Conservation (phyloP, 306 rosid species). For the Medicago truncatula region DNA sequence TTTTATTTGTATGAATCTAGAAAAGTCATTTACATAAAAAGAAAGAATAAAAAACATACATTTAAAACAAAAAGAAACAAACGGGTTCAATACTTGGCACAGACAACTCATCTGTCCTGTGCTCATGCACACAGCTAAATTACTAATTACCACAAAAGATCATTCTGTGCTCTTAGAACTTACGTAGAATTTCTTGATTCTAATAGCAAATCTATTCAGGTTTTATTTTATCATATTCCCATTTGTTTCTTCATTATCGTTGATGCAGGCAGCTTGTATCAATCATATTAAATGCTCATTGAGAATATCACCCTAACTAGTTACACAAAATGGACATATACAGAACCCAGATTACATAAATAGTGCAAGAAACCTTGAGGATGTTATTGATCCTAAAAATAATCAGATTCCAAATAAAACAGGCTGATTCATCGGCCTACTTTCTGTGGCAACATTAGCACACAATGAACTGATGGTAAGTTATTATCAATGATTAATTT, state of each 20-base stretch:
- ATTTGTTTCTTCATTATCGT: slow-evolving; percentile 24
- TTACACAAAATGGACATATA: slow-evolving; percentile 3
- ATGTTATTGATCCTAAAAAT: slow-evolving; percentile 3
- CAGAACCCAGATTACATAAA: slow-evolving; percentile 14
- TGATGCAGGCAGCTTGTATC: slow-evolving; percentile 28
- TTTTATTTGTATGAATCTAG: slow-evolving; percentile 30
- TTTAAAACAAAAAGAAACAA: slow-evolving; percentile 26
- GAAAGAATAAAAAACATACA: background rate
- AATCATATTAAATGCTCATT: slow-evolving; percentile 4
- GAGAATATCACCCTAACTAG: slow-evolving; percentile 24
- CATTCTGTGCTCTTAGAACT: background rate
- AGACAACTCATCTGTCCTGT: slow-evolving; percentile 20
- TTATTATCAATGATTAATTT: slow-evolving; percentile 20
- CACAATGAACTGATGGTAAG: slow-evolving; percentile 8
- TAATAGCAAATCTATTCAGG: slow-evolving; percentile 8
- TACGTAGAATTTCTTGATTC: slow-evolving; percentile 24
- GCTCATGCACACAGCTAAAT: background rate
- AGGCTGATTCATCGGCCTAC: background rate
- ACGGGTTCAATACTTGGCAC: background rate
- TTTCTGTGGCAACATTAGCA: slow-evolving; percentile 26
- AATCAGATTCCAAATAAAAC: slow-evolving; percentile 2
- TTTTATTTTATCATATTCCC: background rate
- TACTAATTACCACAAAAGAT: slow-evolving; percentile 19
- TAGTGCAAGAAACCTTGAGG: slow-evolving; percentile 1
- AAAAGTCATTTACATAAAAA: slow-evolving; percentile 22